These are phyloP conservation scores for Apiotrichum domesticum DNA, from an alignment of 1,284 basidiomycete species.

Conservation along the genomic window DNA sequence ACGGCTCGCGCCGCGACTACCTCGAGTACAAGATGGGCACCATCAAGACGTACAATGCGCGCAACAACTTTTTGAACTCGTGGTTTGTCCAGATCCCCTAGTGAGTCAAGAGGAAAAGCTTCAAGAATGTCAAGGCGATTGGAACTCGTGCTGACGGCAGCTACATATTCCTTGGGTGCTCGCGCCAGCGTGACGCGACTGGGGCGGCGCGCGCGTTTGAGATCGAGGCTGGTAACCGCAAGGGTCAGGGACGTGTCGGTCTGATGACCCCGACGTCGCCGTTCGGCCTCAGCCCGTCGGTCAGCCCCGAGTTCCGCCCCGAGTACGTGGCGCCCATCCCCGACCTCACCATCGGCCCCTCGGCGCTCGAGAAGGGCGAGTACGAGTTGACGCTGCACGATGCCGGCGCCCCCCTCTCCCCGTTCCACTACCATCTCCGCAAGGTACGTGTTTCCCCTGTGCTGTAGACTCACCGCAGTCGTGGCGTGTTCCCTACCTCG, in stretches of 20 bases:
- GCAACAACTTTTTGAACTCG: slow-evolving; percentile 66
- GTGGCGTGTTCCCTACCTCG: slow-evolving; percentile 71
- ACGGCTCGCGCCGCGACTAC: slow-evolving; percentile 64
- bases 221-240: slow-evolving; percentile 62
- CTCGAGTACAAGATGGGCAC: slow-evolving; percentile 77
- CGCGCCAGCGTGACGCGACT: slow-evolving; percentile 60
- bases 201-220: slow-evolving; percentile 59
- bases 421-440: slow-evolving; percentile 68
- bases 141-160: slow-evolving; percentile 7
- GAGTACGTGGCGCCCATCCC: slow-evolving; percentile 41
- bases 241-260: slow-evolving; percentile 48
- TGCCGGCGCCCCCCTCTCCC: slow-evolving; percentile 58
- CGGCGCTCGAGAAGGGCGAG: slow-evolving; percentile 22
- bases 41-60: slow-evolving; percentile 64
- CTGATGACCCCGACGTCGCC: slow-evolving; percentile 51
- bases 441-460: slow-evolving; percentile 47
- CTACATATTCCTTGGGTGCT: slow-evolving; percentile 73
- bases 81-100: slow-evolving; percentile 60
- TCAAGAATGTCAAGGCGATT: background rate
- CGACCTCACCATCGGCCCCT: slow-evolving; percentile 42
- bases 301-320: slow-evolving; percentile 32
- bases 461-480: slow-evolving; percentile 43
- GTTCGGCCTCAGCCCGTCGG: slow-evolving; percentile 35
- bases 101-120: slow-evolving; percentile 23
- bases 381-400: slow-evolving; percentile 49